Evolutionary conservation across 345 rosid species (phyloP).

Genomic region (Balakata baccata): DNA sequence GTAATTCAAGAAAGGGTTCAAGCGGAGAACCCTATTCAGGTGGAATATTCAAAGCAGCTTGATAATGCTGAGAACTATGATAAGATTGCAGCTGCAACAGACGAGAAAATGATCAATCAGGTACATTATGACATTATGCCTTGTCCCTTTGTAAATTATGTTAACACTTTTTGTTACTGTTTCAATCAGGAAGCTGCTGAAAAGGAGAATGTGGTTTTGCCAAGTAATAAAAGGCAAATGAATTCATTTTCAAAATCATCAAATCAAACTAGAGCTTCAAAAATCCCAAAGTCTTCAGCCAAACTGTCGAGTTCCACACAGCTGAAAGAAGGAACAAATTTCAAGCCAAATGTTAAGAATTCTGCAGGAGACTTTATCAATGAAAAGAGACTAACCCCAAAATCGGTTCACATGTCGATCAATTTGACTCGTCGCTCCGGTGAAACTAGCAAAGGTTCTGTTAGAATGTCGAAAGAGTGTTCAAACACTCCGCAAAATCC

Average conservation of each 20-base stretch:
- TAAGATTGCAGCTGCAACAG: slow-evolving; percentile 23
- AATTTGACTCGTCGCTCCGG: slow-evolving; percentile 36
- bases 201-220: slow-evolving; percentile 28
- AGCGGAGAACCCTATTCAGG: slow-evolving; percentile 18
- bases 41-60: slow-evolving; percentile 26
- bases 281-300: slow-evolving; percentile 26
- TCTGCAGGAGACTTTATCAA: slow-evolving; percentile 19
- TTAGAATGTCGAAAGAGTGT: slow-evolving; percentile 35
- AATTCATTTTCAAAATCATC: slow-evolving; percentile 35
- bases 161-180: slow-evolving; percentile 14
- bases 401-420: slow-evolving; percentile 45
- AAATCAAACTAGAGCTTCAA: slow-evolving; percentile 24
- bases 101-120: slow-evolving; percentile 30
- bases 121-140: slow-evolving; percentile 28
- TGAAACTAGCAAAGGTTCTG: slow-evolving; percentile 35
- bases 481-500: slow-evolving; percentile 35
- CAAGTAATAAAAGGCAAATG: slow-evolving; percentile 37
- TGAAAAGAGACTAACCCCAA: slow-evolving; percentile 39
- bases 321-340: slow-evolving; percentile 29
- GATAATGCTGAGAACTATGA: slow-evolving; percentile 19
- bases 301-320: slow-evolving; percentile 30
- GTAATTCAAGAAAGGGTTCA: slow-evolving; percentile 15
- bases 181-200: slow-evolving; percentile 32
- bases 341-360: slow-evolving; percentile 23
- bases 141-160: background rate